phyloP scores from a whole-genome alignment of 2,329 filamentous ascomycete genomes.

The Fusarium mundagurra region DNA sequence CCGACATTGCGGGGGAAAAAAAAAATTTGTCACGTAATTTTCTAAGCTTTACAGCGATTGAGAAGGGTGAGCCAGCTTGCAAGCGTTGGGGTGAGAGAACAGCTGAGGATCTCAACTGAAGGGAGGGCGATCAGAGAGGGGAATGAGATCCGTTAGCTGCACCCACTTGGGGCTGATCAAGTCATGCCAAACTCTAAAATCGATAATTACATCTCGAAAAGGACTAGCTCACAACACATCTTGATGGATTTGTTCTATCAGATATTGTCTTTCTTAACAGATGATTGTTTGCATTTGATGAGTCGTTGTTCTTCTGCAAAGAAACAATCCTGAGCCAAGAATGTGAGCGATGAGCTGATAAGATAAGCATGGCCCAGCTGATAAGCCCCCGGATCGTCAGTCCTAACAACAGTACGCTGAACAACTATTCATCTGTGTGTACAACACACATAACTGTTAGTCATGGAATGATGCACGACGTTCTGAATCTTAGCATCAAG shows the following conservation, averaged over 20 bases:
- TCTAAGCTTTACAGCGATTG: accelerated
- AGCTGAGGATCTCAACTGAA: background rate
- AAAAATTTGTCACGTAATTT: accelerated
- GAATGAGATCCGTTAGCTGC: background rate
- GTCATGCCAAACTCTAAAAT: background rate
- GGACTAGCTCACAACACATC: accelerated
- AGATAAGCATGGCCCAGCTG: background rate
- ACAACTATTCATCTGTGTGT: background rate
- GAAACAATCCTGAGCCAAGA: background rate
- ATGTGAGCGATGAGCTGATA: background rate
- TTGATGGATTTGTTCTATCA: accelerated
- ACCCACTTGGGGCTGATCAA: background rate
- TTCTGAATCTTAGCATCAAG: accelerated
- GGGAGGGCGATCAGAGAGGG: background rate
- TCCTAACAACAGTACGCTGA: no score
- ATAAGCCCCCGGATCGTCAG: no score
- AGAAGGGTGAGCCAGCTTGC: background rate
- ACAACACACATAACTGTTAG: background rate
- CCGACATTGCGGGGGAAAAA: background rate
- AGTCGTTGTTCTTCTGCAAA: background rate
- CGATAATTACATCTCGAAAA: background rate
- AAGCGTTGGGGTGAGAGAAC: background rate
- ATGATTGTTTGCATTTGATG: accelerated
- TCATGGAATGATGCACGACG: accelerated
- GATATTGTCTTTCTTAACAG: accelerated